Percentiles rank a stretch among this genome's conserved stretches.
Conservation (phyloP, 352 stramenopile genomes). For the Phytopythium aichiense region DNA sequence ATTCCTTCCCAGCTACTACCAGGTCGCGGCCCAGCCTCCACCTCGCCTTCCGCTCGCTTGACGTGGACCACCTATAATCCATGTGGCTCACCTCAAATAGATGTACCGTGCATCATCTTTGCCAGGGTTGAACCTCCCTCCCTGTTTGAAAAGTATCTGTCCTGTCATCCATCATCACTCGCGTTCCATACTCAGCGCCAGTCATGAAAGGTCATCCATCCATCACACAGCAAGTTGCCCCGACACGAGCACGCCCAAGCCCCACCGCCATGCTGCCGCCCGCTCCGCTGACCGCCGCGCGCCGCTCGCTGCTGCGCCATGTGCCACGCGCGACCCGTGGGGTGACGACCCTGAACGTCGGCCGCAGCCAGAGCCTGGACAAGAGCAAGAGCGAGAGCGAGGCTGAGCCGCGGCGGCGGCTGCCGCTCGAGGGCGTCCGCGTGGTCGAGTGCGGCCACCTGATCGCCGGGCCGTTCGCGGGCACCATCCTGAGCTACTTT, state of each 20-base stretch:
- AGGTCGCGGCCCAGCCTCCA: slow-evolving; percentile 16
- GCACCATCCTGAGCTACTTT: slow-evolving; percentile 87
- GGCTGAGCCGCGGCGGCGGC: slow-evolving; percentile 10
- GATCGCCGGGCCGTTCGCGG: slow-evolving; percentile 77
- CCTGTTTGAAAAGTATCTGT: background rate
- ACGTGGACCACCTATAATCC: slow-evolving; percentile 1
- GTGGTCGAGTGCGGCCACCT: slow-evolving; percentile 80
- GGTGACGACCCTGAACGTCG: slow-evolving; percentile 31
- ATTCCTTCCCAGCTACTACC: slow-evolving; percentile 37
- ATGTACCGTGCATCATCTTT: slow-evolving; percentile 4
- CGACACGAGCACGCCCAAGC: background rate
- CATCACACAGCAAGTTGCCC: background rate
- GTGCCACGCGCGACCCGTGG: slow-evolving; percentile 1
- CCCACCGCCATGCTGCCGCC: background rate
- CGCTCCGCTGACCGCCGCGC: background rate
- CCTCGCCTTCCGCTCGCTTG: slow-evolving; percentile 12
- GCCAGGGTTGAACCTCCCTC: slow-evolving; percentile 23
- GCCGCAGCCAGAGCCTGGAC: background rate
- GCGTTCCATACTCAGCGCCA: background rate
- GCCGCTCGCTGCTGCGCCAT: background rate
- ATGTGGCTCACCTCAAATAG: background rate
- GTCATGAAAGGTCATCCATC: background rate
- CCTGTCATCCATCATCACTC: slow-evolving; percentile 1
- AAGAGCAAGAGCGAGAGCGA: background rate
- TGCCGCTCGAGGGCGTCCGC: slow-evolving; percentile 66